phyloP scores from a whole-genome alignment of 495 filamentous ascomycete species.

The Neurospora sp. region DNA sequence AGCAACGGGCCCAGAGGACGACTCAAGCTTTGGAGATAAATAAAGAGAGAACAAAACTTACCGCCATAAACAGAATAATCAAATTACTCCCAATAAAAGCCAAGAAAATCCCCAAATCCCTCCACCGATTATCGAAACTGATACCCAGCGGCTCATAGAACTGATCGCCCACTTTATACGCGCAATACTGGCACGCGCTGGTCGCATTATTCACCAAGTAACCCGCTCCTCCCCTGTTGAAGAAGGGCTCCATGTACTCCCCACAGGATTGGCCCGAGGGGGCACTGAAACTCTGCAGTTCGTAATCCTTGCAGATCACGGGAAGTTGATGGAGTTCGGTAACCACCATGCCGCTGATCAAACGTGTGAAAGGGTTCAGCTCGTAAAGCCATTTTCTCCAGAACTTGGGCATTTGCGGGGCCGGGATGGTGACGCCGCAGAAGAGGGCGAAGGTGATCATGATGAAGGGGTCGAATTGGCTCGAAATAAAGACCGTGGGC shows the following conservation, averaged over 20 bases:
- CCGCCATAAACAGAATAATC: slow-evolving; percentile 61
- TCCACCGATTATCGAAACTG: slow-evolving; percentile 57
- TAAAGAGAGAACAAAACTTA: slow-evolving; percentile 27
- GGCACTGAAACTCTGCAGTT: slow-evolving; percentile 53
- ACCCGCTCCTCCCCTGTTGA: slow-evolving; percentile 51
- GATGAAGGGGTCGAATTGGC: slow-evolving; percentile 63
- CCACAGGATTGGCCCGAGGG: slow-evolving; percentile 54
- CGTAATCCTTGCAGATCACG: slow-evolving; percentile 45
- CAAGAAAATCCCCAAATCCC: slow-evolving; percentile 67
- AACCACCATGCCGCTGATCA: slow-evolving; percentile 69
- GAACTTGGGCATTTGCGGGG: slow-evolving; percentile 62
- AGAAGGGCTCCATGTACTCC: slow-evolving; percentile 64
- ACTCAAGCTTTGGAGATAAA: slow-evolving; percentile 1
- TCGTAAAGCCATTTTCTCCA: slow-evolving; percentile 76
- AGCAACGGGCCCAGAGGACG: too few relatives aligned
- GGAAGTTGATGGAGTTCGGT: slow-evolving; percentile 59
- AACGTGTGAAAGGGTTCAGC: slow-evolving; percentile 73
- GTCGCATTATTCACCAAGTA: slow-evolving; percentile 60
- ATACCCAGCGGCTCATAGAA: slow-evolving; percentile 60
- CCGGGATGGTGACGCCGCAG: slow-evolving; percentile 74
- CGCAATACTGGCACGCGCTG: slow-evolving; percentile 62
- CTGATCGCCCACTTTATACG: slow-evolving; percentile 65
- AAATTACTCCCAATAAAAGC: slow-evolving; percentile 68
- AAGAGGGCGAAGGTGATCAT: slow-evolving; percentile 73
- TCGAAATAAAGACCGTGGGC: slow-evolving; percentile 57